Evolutionary conservation across 164 flowering plant genomes (phyloP).

Genomic region (Platanus orientalis): DNA sequence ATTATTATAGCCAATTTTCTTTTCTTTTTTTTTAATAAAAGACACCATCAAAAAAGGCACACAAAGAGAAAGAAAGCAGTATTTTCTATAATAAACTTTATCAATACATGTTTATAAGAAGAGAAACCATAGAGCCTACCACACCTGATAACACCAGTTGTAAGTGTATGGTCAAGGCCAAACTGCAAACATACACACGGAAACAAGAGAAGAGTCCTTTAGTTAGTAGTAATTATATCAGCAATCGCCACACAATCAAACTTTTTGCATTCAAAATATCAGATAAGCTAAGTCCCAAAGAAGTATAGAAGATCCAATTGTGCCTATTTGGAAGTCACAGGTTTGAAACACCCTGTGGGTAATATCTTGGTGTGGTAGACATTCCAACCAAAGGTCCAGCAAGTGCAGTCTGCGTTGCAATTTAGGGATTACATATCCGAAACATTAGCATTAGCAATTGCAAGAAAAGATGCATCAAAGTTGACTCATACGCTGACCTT

Average conservation of each 20-base stretch:
- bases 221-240: not conserved
- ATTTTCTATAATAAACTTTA: not conserved
- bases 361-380: no score
- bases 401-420: no score
- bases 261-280: not conserved
- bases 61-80: not conserved
- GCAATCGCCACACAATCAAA: not conserved
- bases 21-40: no score
- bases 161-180: slow-evolving; percentile 97
- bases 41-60: not conserved
- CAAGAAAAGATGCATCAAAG: no score
- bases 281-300: not conserved
- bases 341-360: no score
- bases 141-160: slow-evolving; percentile 97
- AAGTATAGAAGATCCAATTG: not conserved
- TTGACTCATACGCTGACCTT: no score
- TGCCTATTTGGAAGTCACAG: not conserved
- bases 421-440: not conserved
- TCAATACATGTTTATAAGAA: not conserved
- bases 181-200: slow-evolving; percentile 49
- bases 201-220: slow-evolving; percentile 1
- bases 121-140: not conserved
- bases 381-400: no score
- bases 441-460: no score
- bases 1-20: no score